phyloP scores from a whole-genome alignment of 495 filamentous ascomycete genomes.

The Aspergillus ellipticus region DNA sequence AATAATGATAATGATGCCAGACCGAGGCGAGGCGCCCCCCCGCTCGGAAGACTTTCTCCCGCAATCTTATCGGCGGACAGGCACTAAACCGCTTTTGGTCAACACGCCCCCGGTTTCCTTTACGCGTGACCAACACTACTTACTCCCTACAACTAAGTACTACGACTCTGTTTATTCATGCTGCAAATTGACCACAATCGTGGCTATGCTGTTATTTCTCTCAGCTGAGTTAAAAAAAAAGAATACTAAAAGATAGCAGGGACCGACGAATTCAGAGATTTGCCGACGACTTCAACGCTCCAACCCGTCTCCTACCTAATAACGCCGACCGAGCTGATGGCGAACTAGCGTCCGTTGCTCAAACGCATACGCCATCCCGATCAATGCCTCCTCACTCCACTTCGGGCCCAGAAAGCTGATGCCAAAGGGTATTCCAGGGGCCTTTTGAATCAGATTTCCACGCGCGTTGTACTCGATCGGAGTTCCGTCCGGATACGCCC shows the following conservation, averaged over 20 bases:
- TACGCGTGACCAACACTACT: too few relatives aligned
- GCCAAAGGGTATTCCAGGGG: slow-evolving; percentile 54
- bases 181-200: too few relatives aligned
- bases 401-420: slow-evolving; percentile 54
- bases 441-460: slow-evolving; percentile 39
- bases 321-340: slow-evolving; percentile 41
- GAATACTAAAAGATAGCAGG: too few relatives aligned
- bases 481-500: slow-evolving; percentile 44
- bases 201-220: too few relatives aligned
- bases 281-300: background rate
- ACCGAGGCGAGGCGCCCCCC: background rate
- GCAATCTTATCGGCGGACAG: slow-evolving; percentile 8
- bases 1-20: background rate
- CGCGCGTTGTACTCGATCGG: slow-evolving; percentile 33
- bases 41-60: slow-evolving; percentile 4
- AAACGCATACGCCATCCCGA: slow-evolving; percentile 65
- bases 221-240: background rate
- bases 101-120: background rate
- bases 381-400: slow-evolving; percentile 56
- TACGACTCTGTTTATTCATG: too few relatives aligned
- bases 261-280: background rate
- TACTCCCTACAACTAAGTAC: too few relatives aligned
- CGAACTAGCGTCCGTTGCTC: slow-evolving; percentile 60
- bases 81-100: background rate
- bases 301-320: slow-evolving; percentile 38